Evolutionary conservation across 1,284 basidiomycete genomes (phyloP).

Genomic region (Singerocomus rubriflavus): DNA sequence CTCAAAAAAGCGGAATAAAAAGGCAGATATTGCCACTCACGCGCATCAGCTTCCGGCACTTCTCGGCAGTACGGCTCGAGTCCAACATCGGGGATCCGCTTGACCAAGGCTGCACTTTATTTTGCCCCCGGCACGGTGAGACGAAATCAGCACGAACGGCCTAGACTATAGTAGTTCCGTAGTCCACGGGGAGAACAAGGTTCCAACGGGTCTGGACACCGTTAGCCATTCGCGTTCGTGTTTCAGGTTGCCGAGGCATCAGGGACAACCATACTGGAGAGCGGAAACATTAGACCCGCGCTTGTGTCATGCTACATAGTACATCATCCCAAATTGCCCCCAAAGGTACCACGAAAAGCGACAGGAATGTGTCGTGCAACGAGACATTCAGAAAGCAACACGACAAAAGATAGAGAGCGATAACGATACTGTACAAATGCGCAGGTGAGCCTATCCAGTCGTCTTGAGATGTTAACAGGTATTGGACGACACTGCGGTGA

Average conservation of each 20-base stretch:
- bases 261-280: background rate
- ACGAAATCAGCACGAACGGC: background rate
- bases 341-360: background rate
- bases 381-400: conserved; percentile 4
- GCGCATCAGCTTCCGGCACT: conserved; percentile 12
- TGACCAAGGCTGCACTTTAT: conserved; percentile 15
- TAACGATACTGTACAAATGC: conserved; percentile 33
- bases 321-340: background rate
- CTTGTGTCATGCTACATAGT: background rate
- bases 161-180: background rate
- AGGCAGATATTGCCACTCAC: conserved; percentile 13
- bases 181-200: background rate
- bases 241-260: conserved; percentile 14
- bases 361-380: background rate
- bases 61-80: conserved; percentile 21
- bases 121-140: conserved; percentile 1
- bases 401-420: conserved; percentile 15
- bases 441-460: conserved; percentile 3
- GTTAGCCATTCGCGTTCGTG: background rate
- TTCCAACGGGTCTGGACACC: background rate
- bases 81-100: conserved; percentile 29
- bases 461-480: conserved; percentile 5
- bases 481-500: conserved; percentile 13
- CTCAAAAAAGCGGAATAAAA: no score
- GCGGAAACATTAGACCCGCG: conserved; percentile 12